phyloP scores from a whole-genome alignment of 176 grass and related monocot genomes.

The Rhynchospora tenuis region DNA sequence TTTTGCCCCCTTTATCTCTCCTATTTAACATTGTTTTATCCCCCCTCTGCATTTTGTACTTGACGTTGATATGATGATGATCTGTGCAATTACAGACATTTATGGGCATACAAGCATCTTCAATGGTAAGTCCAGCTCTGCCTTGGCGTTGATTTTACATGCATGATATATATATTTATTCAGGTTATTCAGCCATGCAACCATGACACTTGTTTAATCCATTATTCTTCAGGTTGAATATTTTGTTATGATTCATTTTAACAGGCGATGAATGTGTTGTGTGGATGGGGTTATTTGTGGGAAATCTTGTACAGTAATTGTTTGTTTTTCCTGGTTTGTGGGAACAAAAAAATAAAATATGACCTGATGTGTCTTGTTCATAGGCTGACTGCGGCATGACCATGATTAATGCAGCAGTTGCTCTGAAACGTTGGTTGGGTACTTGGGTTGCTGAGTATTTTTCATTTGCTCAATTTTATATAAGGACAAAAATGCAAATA shows the following conservation, averaged over 20 bases:
- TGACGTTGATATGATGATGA: neutral
- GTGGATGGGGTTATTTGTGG: neutral
- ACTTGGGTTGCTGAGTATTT: too few species aligned
- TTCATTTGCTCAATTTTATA: too few species aligned
- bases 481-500: too few species aligned
- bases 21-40: neutral
- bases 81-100: constrained; percentile 4
- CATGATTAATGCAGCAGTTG: neutral
- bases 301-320: neutral
- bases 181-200: neutral
- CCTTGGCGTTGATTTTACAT: neutral
- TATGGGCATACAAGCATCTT: neutral
- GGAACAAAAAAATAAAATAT: too few species aligned
- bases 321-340: neutral
- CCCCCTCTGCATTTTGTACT: neutral
- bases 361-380: neutral
- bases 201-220: neutral
- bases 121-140: neutral
- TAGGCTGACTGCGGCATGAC: neutral
- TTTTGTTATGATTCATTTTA: neutral
- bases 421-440: neutral
- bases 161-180: too few species aligned
- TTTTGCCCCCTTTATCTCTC: neutral
- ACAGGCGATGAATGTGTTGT: neutral
- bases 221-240: neutral